Evolutionary conservation across 768 basidiomycete species (phyloP), one percentile per base, ranked within the genome.

Genomic region (Lyophyllum decastes): DNA sequence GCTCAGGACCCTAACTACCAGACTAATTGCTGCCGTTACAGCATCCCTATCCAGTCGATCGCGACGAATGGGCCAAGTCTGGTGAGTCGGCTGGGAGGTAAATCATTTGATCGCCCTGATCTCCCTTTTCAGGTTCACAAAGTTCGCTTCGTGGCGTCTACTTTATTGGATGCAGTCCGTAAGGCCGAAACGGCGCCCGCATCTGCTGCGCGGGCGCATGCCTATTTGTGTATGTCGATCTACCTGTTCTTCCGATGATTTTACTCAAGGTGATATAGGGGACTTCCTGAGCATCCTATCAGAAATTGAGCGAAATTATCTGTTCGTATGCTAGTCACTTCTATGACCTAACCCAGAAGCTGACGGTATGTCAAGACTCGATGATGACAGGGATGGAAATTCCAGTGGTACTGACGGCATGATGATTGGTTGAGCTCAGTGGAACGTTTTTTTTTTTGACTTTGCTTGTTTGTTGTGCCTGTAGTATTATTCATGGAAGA

Each of bases 91-190:
- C 21, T 49, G 17, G 24, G 24, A 22, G 26, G 16, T 21, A 17
- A 21, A 11, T 12, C 24, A 26, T 52, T 43, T 30, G 57, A 45
- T n/a, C 49, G 19, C 67, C 27, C 61, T 74, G 33, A 61, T 41
- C 7, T 47, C 54, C 55, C n/a, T 54, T 58, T 25, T 43, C 60
- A 89, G 87, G 92, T 95, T 16, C 88, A 92, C 69, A 95, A 95
- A 80, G 93, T 95, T 60, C 87, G 94, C 57, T 95, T 94, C 70
- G 92, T 95, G 35, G 94, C 94, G 16, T 95, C 92, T 12, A 94
- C 92, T 2, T 75, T 96, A 51, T 78, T 95, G 58, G 93, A 95
- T 68, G 85, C 90, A 17, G 89, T 95, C 33, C 80, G 87, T 49
- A 89, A 90, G 72, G 89, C 86, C 48, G 90, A 91, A 66, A 89